Percentiles rank a stretch among this genome's conserved stretches.
These are phyloP conservation scores for Triticum urartu DNA, from an alignment of 176 grass and related monocot genomes.

Conservation along the genomic window DNA sequence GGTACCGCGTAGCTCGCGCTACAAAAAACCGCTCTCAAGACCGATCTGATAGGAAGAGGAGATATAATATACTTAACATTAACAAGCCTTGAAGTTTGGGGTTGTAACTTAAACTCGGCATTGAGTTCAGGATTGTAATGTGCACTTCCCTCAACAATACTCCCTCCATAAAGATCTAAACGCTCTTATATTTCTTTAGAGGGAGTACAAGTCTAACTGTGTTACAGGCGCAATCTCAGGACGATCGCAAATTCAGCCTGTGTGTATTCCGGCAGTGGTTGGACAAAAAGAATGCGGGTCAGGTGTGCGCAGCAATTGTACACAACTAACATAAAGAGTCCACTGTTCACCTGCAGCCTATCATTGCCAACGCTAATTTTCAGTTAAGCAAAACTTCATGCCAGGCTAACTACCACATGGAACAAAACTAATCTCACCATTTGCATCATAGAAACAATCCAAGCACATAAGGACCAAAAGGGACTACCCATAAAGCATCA, in stretches of 20 bases:
- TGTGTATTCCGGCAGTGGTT: constrained; percentile 20
- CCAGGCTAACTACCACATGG: constrained; percentile 19
- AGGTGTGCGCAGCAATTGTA: background rate
- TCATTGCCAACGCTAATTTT: background rate
- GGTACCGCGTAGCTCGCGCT: too few relatives aligned
- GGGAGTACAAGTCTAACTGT: background rate
- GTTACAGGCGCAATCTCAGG: background rate
- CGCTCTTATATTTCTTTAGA: too few relatives aligned
- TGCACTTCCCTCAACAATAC: background rate
- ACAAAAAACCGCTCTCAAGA: too few relatives aligned
- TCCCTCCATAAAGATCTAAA: too few relatives aligned
- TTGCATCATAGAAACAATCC: constrained; percentile 6
- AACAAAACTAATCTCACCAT: constrained; percentile 14
- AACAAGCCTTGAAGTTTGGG: background rate
- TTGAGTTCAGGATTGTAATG: background rate
- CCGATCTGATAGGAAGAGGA: too few relatives aligned
- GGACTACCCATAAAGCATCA: background rate
- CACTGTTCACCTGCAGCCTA: background rate
- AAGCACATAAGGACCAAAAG: constrained; percentile 10
- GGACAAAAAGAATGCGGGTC: background rate
- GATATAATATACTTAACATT: too few relatives aligned
- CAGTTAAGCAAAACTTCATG: background rate
- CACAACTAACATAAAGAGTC: background rate
- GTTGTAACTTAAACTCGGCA: background rate
- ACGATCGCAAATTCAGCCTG: background rate